Conservation (phyloP, 169 alveolate genomes). For the Babesia divergens region DNA sequence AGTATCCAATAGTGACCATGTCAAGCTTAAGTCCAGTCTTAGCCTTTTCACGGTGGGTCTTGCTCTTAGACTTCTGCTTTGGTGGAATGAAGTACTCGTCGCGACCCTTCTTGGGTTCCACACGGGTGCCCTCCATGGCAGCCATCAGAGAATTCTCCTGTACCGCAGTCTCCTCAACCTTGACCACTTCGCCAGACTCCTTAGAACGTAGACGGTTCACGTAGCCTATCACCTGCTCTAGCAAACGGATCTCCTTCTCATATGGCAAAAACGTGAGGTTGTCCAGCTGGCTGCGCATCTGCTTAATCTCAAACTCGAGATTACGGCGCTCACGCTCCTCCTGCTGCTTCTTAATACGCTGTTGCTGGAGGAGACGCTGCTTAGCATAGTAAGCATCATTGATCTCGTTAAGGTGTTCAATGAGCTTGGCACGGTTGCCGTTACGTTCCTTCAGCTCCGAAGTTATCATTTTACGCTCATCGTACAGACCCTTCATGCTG, state of each 20-base stretch:
- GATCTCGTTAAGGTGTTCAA: constrained; percentile 59
- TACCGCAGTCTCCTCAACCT: constrained; percentile 18
- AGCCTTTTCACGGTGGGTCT: constrained; percentile 66
- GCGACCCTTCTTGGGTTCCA: constrained; percentile 61
- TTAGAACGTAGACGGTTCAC: constrained; percentile 16
- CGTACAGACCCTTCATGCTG: constrained; percentile 33
- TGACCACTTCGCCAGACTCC: constrained; percentile 7
- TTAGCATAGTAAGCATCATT: constrained; percentile 58
- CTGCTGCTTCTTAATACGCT: constrained; percentile 52
- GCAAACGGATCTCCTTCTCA: constrained; percentile 57
- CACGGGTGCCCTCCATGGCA: constrained; percentile 36
- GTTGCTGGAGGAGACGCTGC: constrained; percentile 48
- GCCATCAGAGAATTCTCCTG: not conserved
- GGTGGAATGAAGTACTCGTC: constrained; percentile 61
- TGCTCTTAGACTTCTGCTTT: constrained; percentile 47
- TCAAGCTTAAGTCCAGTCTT: constrained; percentile 64
- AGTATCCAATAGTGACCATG: constrained; percentile 73
- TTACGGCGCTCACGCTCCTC: constrained; percentile 60
- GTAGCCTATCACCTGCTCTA: constrained; percentile 56
- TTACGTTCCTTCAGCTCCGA: constrained; percentile 56
- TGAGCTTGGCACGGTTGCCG: constrained; percentile 29
- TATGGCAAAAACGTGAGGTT: constrained; percentile 52
- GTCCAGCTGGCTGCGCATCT: constrained; percentile 56
- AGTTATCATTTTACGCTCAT: constrained; percentile 29
- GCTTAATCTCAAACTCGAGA: constrained; percentile 55